A percentile compares a stretch with the other conserved stretches of the same genome.
Conservation (phyloP, 2,329 filamentous ascomycete species). For the Diaporthe sp. region DNA sequence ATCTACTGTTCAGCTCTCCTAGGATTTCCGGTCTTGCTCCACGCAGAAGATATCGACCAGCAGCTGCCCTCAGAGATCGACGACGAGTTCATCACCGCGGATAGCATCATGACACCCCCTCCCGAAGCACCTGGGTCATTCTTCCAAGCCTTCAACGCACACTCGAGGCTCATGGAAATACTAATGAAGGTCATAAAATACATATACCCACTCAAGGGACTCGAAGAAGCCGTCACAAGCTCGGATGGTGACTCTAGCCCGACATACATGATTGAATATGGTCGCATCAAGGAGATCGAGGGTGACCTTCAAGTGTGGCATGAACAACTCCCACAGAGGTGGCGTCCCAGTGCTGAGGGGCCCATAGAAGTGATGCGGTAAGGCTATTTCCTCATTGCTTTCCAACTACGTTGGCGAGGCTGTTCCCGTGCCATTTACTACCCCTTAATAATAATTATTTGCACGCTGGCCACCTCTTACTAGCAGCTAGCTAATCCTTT, state of each 20-base stretch:
- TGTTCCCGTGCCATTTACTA: background rate
- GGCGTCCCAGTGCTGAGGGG: slow-evolving; percentile 85
- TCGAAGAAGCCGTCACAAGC: slow-evolving; percentile 58
- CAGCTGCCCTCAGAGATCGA: slow-evolving; percentile 74
- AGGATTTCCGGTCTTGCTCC: slow-evolving; percentile 75
- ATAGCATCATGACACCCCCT: slow-evolving; percentile 68
- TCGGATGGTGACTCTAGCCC: slow-evolving; percentile 58
- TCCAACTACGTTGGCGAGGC: background rate
- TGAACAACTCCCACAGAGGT: slow-evolving; percentile 77
- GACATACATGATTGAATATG: slow-evolving; percentile 74
- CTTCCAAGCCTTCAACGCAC: slow-evolving; percentile 76
- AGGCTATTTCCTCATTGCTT: slow-evolving; percentile 49
- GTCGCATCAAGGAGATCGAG: slow-evolving; percentile 75
- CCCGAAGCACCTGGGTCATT: slow-evolving; percentile 67
- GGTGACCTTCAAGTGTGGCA: slow-evolving; percentile 74
- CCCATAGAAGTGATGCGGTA: slow-evolving; percentile 82
- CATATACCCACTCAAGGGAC: slow-evolving; percentile 74
- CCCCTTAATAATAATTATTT: background rate
- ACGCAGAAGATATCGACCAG: slow-evolving; percentile 76
- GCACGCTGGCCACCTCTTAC: too few species aligned
- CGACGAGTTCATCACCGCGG: slow-evolving; percentile 75
- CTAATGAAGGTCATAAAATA: slow-evolving; percentile 74
- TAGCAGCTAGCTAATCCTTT: slow-evolving; percentile 41
- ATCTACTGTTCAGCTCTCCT: slow-evolving; percentile 77
- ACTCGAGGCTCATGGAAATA: slow-evolving; percentile 74